A percentile compares a stretch with the other conserved stretches of the same genome.
Evolutionary conservation across 148 eudicot genomes (phyloP).

Genomic region (Talinum fruticosum): DNA sequence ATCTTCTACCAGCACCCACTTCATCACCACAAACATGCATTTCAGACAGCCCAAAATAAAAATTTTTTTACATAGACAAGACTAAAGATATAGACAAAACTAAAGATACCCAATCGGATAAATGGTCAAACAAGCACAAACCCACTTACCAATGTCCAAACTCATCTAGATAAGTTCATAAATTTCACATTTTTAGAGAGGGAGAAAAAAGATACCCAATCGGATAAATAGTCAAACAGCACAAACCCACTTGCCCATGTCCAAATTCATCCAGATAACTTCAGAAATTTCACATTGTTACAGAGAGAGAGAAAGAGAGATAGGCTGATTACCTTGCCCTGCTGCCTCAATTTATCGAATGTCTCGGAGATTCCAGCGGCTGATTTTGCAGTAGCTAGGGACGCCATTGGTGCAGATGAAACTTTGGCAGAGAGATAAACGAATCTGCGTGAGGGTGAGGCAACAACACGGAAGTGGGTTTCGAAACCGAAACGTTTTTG

Average conservation of each 20-base stretch:
- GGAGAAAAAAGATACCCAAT: conserved; percentile 16
- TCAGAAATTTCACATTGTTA: not conserved
- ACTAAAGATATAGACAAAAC: not conserved
- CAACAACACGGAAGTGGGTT: conserved; percentile 3
- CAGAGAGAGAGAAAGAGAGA: not conserved
- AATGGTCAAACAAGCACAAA: conserved; percentile 11
- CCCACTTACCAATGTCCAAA: conserved; percentile 14
- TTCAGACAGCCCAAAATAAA: not conserved
- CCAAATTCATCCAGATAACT: not conserved
- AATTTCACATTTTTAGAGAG: not conserved
- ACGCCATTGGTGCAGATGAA: conserved; percentile 42
- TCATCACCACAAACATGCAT: not conserved
- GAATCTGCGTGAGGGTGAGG: conserved; percentile 21
- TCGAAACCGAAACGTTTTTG: conserved; percentile 29
- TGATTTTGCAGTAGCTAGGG: conserved; percentile 37
- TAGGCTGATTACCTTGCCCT: conserved; percentile 50
- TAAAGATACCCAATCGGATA: conserved; percentile 15
- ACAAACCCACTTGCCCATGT: conserved; percentile 16
- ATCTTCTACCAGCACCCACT: not conserved
- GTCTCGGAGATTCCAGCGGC: conserved; percentile 67
- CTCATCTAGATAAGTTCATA: not conserved
- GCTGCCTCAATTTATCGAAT: conserved; percentile 51
- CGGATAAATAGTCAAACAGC: conserved; percentile 9
- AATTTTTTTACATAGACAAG: too few relatives aligned
- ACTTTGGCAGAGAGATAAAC: conserved; percentile 11